Evolutionary conservation across 2,329 filamentous ascomycete genomes (phyloP), one percentile per base, ranked within the genome.

Genomic region (Microascus cirrosus): DNA sequence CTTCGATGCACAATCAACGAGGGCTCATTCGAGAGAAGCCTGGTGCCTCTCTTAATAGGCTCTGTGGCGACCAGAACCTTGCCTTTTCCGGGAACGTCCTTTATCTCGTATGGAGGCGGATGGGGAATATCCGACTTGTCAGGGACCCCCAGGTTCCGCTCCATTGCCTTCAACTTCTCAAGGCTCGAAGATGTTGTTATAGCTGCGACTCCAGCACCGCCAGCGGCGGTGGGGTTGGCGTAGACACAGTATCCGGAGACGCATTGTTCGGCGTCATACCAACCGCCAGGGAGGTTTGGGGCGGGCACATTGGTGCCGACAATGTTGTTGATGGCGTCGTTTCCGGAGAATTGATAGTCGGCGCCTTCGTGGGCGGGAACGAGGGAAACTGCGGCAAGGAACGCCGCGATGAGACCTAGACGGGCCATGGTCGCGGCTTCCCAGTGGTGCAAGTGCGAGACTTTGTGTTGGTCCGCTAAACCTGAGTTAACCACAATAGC

Each of bases 41-140:
- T 45, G 11, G 58, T 59, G 13, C 64, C 66, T 1, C 64, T 59
- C 20, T 59, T 53, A 20, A 68, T 58, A 12, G 59, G 60, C 53
- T 58, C 64, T 20, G 63, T 66, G 11, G 65, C 66, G 25, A 68
- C 59, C 48, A 67, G 59, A 18, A 66, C 64, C 35, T 62, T 57
- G 5, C 65, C 64, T 20, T 64, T 63, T 6, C 65, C 66, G 1
- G 62, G 62, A 0, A 67, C 61, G 28, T 65, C 60, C 7, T 55
- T 57, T 53, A 65, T 59, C 58, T 63, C 59, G 51, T 62, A 68
- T 0, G 62, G 58, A 3, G 62, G 61, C 20, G 61, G 56, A 22
- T n/a, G 15, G 11, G 45, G 34, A n/a, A 39, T 45, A 15, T 18
- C 58, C 32, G 34, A 28, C n/a, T 36, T 45, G 20, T 42, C 58